Evolutionary conservation across 2,329 filamentous ascomycete species (phyloP).

Genomic region (Setomelanomma holmii): DNA sequence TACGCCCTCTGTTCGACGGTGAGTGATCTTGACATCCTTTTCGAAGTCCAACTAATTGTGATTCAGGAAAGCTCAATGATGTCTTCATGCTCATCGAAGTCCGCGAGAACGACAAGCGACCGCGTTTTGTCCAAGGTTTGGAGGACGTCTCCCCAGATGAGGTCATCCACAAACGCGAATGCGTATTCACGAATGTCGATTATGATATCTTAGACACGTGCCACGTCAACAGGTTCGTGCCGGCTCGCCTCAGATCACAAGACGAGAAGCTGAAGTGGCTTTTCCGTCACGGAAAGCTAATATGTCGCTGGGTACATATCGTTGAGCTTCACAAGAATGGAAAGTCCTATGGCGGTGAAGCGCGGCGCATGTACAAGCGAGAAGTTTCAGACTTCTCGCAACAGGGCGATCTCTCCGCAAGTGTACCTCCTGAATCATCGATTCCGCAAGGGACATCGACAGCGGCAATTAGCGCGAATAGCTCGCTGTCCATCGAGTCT

Average conservation of each 20-base stretch:
- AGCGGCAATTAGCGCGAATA: no score
- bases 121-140: slow-evolving; percentile 18
- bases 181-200: slow-evolving; percentile 4
- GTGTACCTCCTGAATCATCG: not conserved
- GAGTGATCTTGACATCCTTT: slow-evolving; percentile 1
- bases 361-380: slow-evolving; percentile 11
- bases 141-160: slow-evolving; percentile 14
- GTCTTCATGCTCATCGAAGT: slow-evolving; percentile 23
- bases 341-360: slow-evolving; percentile 17
- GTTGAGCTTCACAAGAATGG: slow-evolving; percentile 4
- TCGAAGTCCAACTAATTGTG: not conserved
- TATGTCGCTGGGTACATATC: slow-evolving; percentile 21
- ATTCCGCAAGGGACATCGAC: not conserved
- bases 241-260: not conserved
- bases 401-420: not conserved
- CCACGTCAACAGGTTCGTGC: not conserved
- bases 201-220: not conserved
- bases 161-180: slow-evolving; percentile 10
- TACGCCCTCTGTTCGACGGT: slow-evolving; percentile 26
- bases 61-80: slow-evolving; percentile 32
- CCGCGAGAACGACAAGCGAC: slow-evolving; percentile 10
- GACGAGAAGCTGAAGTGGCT: slow-evolving; percentile 9
- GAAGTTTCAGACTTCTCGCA: slow-evolving; percentile 10
- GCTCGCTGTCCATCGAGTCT: no score
- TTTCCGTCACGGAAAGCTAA: slow-evolving; percentile 13